Evolutionary conservation across 371 early-diverging fungal genomes (phyloP), one percentile per base, ranked within the genome.

Genomic region (Rhizopus sp.): DNA sequence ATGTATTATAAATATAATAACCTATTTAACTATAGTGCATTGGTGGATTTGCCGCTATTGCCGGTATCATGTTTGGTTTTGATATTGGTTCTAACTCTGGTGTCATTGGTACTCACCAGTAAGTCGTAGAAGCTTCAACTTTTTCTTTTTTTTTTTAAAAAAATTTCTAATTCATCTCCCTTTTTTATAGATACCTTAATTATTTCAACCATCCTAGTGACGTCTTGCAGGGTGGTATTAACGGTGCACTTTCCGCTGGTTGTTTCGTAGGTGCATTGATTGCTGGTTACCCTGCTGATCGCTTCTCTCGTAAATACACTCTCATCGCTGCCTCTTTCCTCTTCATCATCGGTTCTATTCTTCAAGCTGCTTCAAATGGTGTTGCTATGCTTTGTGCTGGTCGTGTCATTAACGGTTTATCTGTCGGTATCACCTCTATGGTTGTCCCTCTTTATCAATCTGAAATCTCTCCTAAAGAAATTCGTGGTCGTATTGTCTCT

Each of bases 391-490:
- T 74, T 33, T 59, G 72, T 40, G 68, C 65, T 3, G 76, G 80
- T 32, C 72, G 76, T 48, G 60, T 72, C n/a, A 48, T 74, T 13
- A 65, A 57, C 52, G 80, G 80, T 46, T 53, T 76, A 13, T 76
- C 77, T 32, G 66, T 68, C n/a, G 79, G 79, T 54, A 48, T 79
- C 29, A 70, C 76, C 55, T 70, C 70, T 42, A 71, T 70, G 60
- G 71, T 64, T 10, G 68, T 77, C 3, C 72, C 71, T 39, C 55
- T 75, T 31, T 68, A 79, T 38, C 80, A 74, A 50, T 74, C 80
- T 32, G 80, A 76, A 52, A 71, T 96, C 10, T 88, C 96, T 8
- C 90, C 96, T 23, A 78, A 90, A 17, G 78, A 85, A 41, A 76
- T 80, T 45, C 75, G 80, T 63, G 80, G 80, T 37, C 69, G 80